These are phyloP conservation scores for Hypoxylon sp. DNA, from an alignment of 2,329 filamentous ascomycete genomes.

Conservation along the genomic window DNA sequence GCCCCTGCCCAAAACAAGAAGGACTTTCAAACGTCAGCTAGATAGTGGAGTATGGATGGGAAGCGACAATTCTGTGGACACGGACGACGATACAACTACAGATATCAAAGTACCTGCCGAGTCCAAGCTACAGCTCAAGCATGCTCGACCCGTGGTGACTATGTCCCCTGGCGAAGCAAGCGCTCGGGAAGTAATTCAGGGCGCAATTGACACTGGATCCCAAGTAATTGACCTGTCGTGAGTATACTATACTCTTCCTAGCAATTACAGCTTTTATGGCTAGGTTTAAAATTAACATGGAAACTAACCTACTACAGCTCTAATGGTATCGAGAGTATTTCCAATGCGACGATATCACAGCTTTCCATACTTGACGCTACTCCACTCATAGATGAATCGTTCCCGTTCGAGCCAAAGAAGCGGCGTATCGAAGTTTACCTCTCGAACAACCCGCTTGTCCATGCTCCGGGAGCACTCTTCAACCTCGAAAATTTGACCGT, in stretches of 20 bases:
- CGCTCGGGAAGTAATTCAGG: slow-evolving; percentile 61
- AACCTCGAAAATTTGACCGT: slow-evolving; percentile 71
- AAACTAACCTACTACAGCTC: slow-evolving; percentile 48
- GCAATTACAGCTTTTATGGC: neutral
- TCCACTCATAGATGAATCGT: slow-evolving; percentile 66
- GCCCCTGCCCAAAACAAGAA: slow-evolving; percentile 58
- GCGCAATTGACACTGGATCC: slow-evolving; percentile 68
- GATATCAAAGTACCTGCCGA: slow-evolving; percentile 53
- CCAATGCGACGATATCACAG: slow-evolving; percentile 68
- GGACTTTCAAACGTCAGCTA: slow-evolving; percentile 68
- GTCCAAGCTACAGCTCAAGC: slow-evolving; percentile 55
- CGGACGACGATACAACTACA: slow-evolving; percentile 59
- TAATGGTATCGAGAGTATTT: slow-evolving; percentile 64
- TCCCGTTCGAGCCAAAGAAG: slow-evolving; percentile 70
- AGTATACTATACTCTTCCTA: slow-evolving; percentile 48
- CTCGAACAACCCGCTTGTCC: slow-evolving; percentile 67
- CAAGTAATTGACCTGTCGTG: slow-evolving; percentile 74
- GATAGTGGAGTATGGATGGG: slow-evolving; percentile 79
- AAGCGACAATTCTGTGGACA: slow-evolving; percentile 65
- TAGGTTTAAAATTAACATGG: neutral
- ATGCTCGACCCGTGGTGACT: slow-evolving; percentile 44
- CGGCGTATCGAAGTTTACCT: slow-evolving; percentile 73
- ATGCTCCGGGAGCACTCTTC: slow-evolving; percentile 71
- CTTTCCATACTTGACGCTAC: slow-evolving; percentile 68
- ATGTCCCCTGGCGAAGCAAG: slow-evolving; percentile 58